Evolutionary conservation across 371 early-diverging fungal species (phyloP).

Genomic region (Dipsacomyces acuminosporus): DNA sequence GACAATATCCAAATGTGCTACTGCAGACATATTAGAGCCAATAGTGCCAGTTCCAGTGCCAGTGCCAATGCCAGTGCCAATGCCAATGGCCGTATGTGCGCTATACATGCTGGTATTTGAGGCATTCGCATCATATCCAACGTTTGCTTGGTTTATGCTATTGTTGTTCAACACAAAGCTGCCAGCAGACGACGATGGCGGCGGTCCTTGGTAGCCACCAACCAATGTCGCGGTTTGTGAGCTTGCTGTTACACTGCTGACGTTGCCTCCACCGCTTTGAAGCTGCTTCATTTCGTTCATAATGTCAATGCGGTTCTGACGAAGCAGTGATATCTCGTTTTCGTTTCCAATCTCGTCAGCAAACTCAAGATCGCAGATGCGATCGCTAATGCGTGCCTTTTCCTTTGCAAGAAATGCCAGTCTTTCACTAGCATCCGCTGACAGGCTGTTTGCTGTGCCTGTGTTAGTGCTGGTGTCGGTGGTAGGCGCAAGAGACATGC

Average conservation of each 20-base stretch:
- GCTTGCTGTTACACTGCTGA: no score
- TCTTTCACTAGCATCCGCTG: conserved; percentile 7
- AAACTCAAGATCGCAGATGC: conserved; percentile 46
- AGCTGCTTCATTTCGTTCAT: conserved; percentile 31
- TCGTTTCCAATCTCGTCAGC: conserved; percentile 37
- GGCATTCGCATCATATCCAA: background rate
- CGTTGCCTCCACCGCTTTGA: conserved; percentile 9
- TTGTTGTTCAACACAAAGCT: conserved; percentile 1
- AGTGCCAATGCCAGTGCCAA: no score
- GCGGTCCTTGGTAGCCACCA: no score
- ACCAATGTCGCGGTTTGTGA: no score
- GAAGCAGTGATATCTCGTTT: conserved; percentile 28
- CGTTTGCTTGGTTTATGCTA: conserved; percentile 1
- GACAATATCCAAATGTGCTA: background rate
- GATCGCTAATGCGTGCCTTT: conserved; percentile 48
- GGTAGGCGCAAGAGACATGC: background rate
- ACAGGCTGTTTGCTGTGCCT: background rate
- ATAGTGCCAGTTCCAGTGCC: no score
- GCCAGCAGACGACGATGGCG: no score
- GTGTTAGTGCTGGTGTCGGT: background rate
- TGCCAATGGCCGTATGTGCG: no score
- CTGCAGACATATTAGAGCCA: no score
- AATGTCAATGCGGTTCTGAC: conserved; percentile 26
- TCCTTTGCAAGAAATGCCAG: conserved; percentile 21
- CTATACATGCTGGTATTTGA: no score